phyloP scores from a whole-genome alignment of 495 filamentous ascomycete species.

The Xylaria venustula region DNA sequence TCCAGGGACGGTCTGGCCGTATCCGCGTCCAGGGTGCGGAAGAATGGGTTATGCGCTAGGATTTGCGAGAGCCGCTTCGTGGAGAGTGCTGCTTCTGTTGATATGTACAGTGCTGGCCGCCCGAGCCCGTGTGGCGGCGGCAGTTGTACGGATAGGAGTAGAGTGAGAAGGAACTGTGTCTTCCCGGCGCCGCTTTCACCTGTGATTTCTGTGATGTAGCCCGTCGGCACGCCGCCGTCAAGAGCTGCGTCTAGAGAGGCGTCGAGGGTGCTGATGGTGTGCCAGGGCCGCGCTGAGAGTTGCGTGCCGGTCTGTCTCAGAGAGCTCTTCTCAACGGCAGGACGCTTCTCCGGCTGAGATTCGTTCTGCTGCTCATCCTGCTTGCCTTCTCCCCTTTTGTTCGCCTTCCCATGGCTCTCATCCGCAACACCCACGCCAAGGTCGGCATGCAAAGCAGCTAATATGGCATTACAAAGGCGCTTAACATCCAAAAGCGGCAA shows the following conservation, averaged over 20 bases:
- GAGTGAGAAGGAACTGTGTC: slow-evolving; percentile 85
- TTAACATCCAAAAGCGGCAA: slow-evolving; percentile 77
- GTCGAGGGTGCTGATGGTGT: slow-evolving; percentile 78
- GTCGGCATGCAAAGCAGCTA: slow-evolving; percentile 63
- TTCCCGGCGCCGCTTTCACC: slow-evolving; percentile 96
- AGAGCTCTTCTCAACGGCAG: background rate
- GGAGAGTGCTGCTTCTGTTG: slow-evolving; percentile 83
- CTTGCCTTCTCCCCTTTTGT: too few species aligned
- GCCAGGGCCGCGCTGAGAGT: slow-evolving; percentile 44
- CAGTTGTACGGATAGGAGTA: slow-evolving; percentile 81
- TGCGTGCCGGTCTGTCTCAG: slow-evolving; percentile 38
- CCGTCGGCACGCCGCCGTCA: slow-evolving; percentile 79
- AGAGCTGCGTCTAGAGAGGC: slow-evolving; percentile 69
- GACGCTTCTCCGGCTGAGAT: background rate
- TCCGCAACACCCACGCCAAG: slow-evolving; percentile 46
- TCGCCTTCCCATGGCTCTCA: background rate
- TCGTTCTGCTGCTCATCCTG: slow-evolving; percentile 15
- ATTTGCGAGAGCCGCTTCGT: slow-evolving; percentile 80
- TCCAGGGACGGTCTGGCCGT: slow-evolving; percentile 62
- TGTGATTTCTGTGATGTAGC: slow-evolving; percentile 84
- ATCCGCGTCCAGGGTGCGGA: slow-evolving; percentile 45
- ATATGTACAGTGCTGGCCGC: slow-evolving; percentile 80
- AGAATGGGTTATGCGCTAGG: slow-evolving; percentile 61
- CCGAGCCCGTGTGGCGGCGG: slow-evolving; percentile 67
- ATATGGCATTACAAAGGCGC: slow-evolving; percentile 62